Percentiles rank a stretch among this genome's conserved stretches.
These are phyloP conservation scores for Astrocystis sublimbata DNA, from an alignment of 495 filamentous ascomycete genomes.

Conservation along the genomic window DNA sequence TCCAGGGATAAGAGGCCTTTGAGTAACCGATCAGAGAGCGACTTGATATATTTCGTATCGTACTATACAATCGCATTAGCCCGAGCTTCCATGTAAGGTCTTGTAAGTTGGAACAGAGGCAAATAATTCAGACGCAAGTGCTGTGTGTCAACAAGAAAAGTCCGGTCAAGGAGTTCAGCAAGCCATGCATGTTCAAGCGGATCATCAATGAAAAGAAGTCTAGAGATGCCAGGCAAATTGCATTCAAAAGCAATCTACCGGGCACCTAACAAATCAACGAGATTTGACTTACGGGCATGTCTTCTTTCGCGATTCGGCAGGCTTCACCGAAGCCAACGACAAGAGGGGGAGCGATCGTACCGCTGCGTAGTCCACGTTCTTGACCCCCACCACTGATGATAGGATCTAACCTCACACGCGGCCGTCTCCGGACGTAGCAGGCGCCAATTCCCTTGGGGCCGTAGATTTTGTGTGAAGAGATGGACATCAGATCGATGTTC, in stretches of 20 bases:
- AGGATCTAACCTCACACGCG: slow-evolving; percentile 90
- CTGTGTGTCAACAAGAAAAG: slow-evolving; percentile 54
- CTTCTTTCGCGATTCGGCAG: slow-evolving; percentile 84
- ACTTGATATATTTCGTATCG: slow-evolving; percentile 78
- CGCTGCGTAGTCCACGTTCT: slow-evolving; percentile 89
- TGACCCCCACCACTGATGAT: slow-evolving; percentile 96
- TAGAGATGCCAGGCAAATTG: slow-evolving; percentile 14
- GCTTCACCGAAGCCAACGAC: slow-evolving; percentile 95
- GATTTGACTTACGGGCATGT: slow-evolving; percentile 71
- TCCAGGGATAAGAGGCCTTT: slow-evolving; percentile 83
- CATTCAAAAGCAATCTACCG: too few species aligned
- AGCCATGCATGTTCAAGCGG: slow-evolving; percentile 72
- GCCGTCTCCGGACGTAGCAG: slow-evolving; percentile 89
- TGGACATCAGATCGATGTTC: slow-evolving; percentile 97
- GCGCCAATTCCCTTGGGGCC: slow-evolving; percentile 96
- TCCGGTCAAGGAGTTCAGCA: slow-evolving; percentile 55
- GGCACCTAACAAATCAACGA: neutral
- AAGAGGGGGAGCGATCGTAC: slow-evolving; percentile 85
- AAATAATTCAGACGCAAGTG: slow-evolving; percentile 49
- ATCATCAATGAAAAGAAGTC: slow-evolving; percentile 52
- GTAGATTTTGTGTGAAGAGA: slow-evolving; percentile 99
- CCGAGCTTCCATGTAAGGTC: neutral
- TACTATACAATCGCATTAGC: slow-evolving; percentile 68
- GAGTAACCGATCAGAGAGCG: slow-evolving; percentile 78
- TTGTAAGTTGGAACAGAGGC: slow-evolving; percentile 3